Evolutionary conservation across 2,329 filamentous ascomycete species (phyloP), one percentile per base, ranked within the genome.

Genomic region (Elsinoe batatas): DNA sequence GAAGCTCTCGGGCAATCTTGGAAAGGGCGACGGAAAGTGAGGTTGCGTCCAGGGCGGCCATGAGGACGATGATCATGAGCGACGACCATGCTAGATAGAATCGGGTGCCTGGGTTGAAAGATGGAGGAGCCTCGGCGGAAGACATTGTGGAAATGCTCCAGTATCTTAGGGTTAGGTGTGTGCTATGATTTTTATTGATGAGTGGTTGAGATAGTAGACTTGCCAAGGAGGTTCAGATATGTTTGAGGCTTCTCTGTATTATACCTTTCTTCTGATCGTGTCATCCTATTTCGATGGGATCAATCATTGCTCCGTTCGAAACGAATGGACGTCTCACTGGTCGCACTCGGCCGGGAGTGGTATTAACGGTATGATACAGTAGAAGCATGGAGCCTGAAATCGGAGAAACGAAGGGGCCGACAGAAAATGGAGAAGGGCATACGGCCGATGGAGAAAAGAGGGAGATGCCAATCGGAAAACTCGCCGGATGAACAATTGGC

Each of bases 11-110:
- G 13, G 50, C 56, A 22, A 61, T 58, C 18, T 33, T 30, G 12
- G 57, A 33, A 32, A 85, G 68, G 3, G 83, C 81, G 5, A 84
- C 81, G 3, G 79, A 81, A 53, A 85, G 73, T 3, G 79, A 83
- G 1, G 82, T 85, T 3, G 81, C 82, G 65, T 86, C 83, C 26
- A 86, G 71, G 11, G 83, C 80, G 1, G 81, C 79, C 70, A 83
- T 82, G 15, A 85, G 69, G 3, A 77, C 77, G 54, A 85, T 71
- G 44, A 80, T 70, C 6, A 73, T 70, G 5, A 83, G 69, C 36
- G 79, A 76, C 30, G 66, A 59, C 61, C 81, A 80, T 36, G 76
- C 76, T 15, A 79, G 68, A 17, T 71, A 60, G 61, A 78, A 76
- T 30, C 62, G 59, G 58, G 57, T 61, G 18, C 59, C 61, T 5